Evolutionary conservation across 371 early-diverging fungal species (phyloP).

Genomic region (Chytridium lagenaria): DNA sequence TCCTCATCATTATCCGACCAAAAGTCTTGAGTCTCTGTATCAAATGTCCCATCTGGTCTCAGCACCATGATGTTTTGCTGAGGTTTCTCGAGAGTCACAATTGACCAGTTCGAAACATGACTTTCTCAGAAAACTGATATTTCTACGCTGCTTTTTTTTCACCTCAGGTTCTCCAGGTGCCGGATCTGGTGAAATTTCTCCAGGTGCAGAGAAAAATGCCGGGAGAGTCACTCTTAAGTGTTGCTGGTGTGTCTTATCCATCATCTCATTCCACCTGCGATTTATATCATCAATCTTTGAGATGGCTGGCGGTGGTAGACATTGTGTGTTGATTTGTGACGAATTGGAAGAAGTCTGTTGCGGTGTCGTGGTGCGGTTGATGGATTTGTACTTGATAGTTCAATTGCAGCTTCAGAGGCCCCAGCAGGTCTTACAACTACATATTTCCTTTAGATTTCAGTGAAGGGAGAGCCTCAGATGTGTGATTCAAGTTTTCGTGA

Average conservation of each 20-base stretch:
- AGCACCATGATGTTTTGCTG: constrained; percentile 22
- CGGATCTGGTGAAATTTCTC: constrained; percentile 8
- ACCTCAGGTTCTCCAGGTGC: not conserved
- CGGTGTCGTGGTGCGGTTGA: not conserved
- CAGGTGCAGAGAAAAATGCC: constrained; percentile 13
- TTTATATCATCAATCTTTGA: constrained; percentile 11
- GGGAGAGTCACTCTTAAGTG: not conserved
- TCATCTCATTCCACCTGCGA: constrained; percentile 24
- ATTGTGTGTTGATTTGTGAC: not conserved
- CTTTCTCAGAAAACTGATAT: constrained; percentile 36
- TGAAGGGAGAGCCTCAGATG: not conserved
- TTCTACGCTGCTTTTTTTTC: not conserved
- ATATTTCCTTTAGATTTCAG: not conserved
- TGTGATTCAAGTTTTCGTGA: constrained; percentile 1
- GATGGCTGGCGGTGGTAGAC: not conserved
- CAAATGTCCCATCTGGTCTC: constrained; percentile 8
- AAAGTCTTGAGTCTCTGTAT: constrained; percentile 1
- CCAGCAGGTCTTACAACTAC: constrained; percentile 13
- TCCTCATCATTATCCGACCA: constrained; percentile 24
- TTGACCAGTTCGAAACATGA: constrained; percentile 36
- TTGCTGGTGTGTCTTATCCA: not conserved
- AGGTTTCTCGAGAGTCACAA: constrained; percentile 25
- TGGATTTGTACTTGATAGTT: not conserved
- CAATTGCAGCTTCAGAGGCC: not conserved
- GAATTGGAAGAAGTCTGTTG: not conserved